Evolutionary conservation across 1,139 yeast species (phyloP).

Genomic region (Suhomyces atakaporum): DNA sequence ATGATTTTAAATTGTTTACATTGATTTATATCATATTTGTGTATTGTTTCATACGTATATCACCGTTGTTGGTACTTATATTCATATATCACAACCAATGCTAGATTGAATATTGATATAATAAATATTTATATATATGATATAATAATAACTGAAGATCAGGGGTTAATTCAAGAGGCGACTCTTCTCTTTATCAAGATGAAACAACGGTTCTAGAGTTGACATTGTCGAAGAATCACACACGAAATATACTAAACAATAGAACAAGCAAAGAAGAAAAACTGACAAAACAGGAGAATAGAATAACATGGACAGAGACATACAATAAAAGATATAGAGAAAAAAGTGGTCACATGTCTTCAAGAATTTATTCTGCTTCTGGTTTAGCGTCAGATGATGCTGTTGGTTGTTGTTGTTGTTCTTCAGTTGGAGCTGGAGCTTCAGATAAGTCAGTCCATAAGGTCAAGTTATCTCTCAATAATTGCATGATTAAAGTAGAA

Average conservation of each 20-base stretch:
- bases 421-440: slow-evolving; percentile 67
- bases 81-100: slow-evolving; percentile 10
- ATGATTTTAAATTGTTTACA: too few species aligned
- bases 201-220: slow-evolving; percentile 13
- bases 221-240: slow-evolving; percentile 12
- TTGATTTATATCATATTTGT: background rate
- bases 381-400: slow-evolving; percentile 35
- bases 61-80: slow-evolving; percentile 10
- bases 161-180: slow-evolving; percentile 12
- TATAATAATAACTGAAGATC: slow-evolving; percentile 13
- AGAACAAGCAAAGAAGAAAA: slow-evolving; percentile 12
- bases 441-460: slow-evolving; percentile 98
- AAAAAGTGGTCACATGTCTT: slow-evolving; percentile 12
- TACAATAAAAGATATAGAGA: slow-evolving; percentile 12
- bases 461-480: slow-evolving; percentile 96
- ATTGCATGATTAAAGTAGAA: slow-evolving; percentile 97
- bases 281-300: slow-evolving; percentile 13
- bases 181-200: slow-evolving; percentile 11
- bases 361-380: slow-evolving; percentile 36
- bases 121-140: slow-evolving; percentile 10
- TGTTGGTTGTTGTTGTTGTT: slow-evolving; percentile 30
- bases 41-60: background rate
- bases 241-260: slow-evolving; percentile 14
- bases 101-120: slow-evolving; percentile 10
- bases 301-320: slow-evolving; percentile 14